phyloP scores from a whole-genome alignment of 2,329 filamentous ascomycete species.

The Ceratocystis cacaofunesta region DNA sequence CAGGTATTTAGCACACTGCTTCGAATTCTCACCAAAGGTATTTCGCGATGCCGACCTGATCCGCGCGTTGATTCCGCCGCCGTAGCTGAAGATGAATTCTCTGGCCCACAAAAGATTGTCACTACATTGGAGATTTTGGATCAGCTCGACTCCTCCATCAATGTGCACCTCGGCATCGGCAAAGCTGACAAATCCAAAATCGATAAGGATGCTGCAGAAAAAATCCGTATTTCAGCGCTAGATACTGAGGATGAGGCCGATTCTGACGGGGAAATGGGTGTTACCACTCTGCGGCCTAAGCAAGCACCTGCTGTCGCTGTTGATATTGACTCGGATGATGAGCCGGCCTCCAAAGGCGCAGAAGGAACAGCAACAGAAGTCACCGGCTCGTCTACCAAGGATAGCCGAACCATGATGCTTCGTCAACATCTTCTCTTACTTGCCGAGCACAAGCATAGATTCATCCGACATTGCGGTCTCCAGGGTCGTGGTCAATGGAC shows the following conservation, averaged over 20 bases:
- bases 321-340: conserved; percentile 22
- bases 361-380: conserved; percentile 28
- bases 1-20: conserved; percentile 65
- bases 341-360: conserved; percentile 23
- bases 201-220: conserved; percentile 34
- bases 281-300: background rate
- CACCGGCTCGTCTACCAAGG: conserved; percentile 33
- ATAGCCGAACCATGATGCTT: conserved; percentile 14
- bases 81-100: conserved; percentile 23
- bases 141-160: conserved; percentile 36
- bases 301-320: background rate
- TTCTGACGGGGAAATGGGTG: conserved; percentile 21
- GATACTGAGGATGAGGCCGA: conserved; percentile 25
- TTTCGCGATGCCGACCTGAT: conserved; percentile 51
- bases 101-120: conserved; percentile 26
- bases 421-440: conserved; percentile 59
- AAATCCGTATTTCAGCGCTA: conserved; percentile 25
- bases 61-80: conserved; percentile 31
- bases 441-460: conserved; percentile 51
- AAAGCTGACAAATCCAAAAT: conserved; percentile 35
- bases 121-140: conserved; percentile 43
- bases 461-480: conserved; percentile 51
- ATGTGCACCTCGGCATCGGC: conserved; percentile 43
- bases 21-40: conserved; percentile 51
- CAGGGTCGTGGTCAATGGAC: conserved; percentile 60